Evolutionary conservation across 768 basidiomycete genomes (phyloP), one percentile per base, ranked within the genome.

Genomic region (Rhizopogon sp.): DNA sequence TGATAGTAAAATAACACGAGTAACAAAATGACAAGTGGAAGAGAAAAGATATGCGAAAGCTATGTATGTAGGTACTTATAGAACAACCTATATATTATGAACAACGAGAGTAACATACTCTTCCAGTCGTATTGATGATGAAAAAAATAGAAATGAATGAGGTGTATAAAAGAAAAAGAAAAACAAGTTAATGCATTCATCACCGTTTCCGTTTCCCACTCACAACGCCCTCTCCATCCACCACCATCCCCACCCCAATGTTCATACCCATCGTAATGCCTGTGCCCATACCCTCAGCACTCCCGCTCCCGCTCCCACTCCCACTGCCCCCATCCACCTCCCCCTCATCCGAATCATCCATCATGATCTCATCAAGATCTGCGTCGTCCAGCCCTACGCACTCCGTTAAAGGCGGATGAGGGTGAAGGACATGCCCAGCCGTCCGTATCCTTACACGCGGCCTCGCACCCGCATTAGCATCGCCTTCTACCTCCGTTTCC

Each of bases 401-500:
- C 11, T 58, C 58, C 54, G 22, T 33, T 50, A 42, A 10, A 53
- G 55, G 39, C 52, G 50, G 46, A 54, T 60, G 44, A 10, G 10
- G 1, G 29, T 54, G 53, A 2, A 39, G 11, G 39, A 69, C 14
- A 3, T 69, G 68, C 0, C 65, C 69, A 3, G 59, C 62, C 2
- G 68, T 69, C 2, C 69, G 69, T 25, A 69, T 58, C 2, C 56
- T 65, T 9, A 59, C 64, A 6, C 65, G 65, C 35, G 54, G 39
- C 3, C 68, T 56, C 13, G 62, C 57, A 1, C 51, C 6, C 14
- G 66, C 10, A 5, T 25, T 25, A 25, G 25, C 25, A 39, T 70
- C 69, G 0, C 56, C 59, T 47, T 70, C 69, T 1, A 72, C 69
- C 35, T 70, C 69, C 0, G 69, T 70, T 50, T 70, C 69, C 1